Conservation (phyloP, 768 basidiomycete genomes). For the Lanmaoa rubissima region DNA sequence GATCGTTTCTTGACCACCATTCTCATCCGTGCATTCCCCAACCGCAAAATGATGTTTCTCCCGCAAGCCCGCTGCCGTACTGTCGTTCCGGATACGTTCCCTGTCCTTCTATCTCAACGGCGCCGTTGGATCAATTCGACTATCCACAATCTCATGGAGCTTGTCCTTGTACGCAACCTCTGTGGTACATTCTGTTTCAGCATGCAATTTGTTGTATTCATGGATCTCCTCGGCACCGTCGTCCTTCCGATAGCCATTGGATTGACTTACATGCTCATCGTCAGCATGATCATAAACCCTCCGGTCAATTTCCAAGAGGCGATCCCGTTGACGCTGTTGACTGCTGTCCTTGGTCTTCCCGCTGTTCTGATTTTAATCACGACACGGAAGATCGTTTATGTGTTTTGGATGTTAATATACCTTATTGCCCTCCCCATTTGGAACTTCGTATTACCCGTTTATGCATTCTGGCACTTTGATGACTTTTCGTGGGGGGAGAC, state of each 20-base stretch:
- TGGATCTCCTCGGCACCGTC: conserved; percentile 90
- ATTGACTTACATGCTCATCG: conserved; percentile 86
- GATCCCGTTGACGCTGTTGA: conserved; percentile 87
- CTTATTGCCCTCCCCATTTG: conserved; percentile 90
- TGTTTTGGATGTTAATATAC: conserved; percentile 98
- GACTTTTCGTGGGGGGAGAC: conserved; percentile 99
- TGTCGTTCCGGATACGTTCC: conserved; percentile 94
- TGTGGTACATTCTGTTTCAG: conserved; percentile 99
- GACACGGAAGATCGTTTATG: conserved; percentile 91
- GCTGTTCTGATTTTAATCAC: conserved; percentile 91
- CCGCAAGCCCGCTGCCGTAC: conserved; percentile 95
- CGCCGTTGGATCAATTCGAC: conserved; percentile 99
- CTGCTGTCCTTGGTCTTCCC: conserved; percentile 90
- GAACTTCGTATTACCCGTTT: conserved; percentile 93
- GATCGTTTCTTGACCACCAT: conserved; percentile 98
- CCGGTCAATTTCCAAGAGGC: conserved; percentile 87
- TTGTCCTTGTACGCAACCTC: conserved; percentile 92
- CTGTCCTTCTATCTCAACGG: conserved; percentile 90
- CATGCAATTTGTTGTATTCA: conserved; percentile 99
- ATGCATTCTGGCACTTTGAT: conserved; percentile 99
- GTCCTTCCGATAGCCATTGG: conserved; percentile 93
- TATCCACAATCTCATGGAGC: conserved; percentile 98
- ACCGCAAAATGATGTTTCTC: conserved; percentile 99
- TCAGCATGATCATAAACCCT: conserved; percentile 75
- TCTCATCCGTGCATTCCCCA: conserved; percentile 94